Conservation (phyloP, 805 yeast genomes). For the Citeromyces matritensis region DNA sequence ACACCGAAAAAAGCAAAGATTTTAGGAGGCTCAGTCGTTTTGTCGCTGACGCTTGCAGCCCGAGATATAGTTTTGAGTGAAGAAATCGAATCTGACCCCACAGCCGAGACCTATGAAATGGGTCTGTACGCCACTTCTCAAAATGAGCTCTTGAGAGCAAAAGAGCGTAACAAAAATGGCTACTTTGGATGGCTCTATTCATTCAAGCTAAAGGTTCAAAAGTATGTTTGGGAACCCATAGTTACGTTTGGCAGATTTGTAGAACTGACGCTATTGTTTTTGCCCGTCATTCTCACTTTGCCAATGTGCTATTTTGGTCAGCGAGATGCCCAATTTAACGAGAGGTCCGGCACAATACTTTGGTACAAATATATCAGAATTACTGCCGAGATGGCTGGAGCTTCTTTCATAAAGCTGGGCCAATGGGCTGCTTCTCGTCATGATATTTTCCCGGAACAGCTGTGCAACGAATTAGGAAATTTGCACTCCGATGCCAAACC, state of each 20-base stretch:
- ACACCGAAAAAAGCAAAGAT: no score
- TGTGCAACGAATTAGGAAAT: slow-evolving; percentile 63
- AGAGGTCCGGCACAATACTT: slow-evolving; percentile 42
- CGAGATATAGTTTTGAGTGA: no score
- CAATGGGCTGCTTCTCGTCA: slow-evolving; percentile 99
- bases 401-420: slow-evolving; percentile 82
- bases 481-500: slow-evolving; percentile 75
- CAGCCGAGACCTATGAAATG: slow-evolving; percentile 55
- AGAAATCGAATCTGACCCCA: slow-evolving; percentile 15
- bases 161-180: slow-evolving; percentile 13
- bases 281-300: slow-evolving; percentile 51
- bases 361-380: slow-evolving; percentile 61
- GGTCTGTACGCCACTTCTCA: slow-evolving; percentile 50
- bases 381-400: slow-evolving; percentile 77
- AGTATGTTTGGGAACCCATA: slow-evolving; percentile 54
- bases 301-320: slow-evolving; percentile 52
- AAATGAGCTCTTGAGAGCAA: slow-evolving; percentile 28
- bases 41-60: no score
- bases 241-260: slow-evolving; percentile 54
- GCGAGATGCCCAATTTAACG: slow-evolving; percentile 12
- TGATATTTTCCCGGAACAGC: slow-evolving; percentile 69
- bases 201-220: slow-evolving; percentile 28
- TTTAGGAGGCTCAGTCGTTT: no score
- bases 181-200: slow-evolving; percentile 13
- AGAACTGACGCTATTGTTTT: slow-evolving; percentile 48